phyloP scores from a whole-genome alignment of 495 filamentous ascomycete species.

The Hyaloscypha bicolor region DNA sequence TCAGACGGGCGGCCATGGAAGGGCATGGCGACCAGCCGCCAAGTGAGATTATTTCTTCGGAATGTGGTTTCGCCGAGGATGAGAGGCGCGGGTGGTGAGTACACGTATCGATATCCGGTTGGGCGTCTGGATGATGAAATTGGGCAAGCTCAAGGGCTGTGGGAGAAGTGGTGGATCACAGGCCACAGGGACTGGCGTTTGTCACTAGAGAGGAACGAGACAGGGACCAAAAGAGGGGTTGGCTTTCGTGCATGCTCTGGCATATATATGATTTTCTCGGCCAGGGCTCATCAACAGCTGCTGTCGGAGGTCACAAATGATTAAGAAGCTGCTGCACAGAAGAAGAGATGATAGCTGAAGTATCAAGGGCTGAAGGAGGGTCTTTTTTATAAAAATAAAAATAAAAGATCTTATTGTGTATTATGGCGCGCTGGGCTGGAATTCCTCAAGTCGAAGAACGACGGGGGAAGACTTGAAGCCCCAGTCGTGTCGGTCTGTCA shows the following conservation, averaged over 20 bases:
- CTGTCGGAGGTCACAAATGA: not conserved
- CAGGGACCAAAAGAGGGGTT: not conserved
- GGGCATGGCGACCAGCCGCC: conserved; percentile 9
- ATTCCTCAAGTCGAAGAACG: not conserved
- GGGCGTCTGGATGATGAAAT: not conserved
- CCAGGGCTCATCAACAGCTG: not conserved
- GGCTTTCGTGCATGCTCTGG: not conserved
- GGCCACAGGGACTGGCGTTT: not conserved
- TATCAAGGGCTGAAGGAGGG: not conserved
- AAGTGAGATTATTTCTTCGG: conserved; percentile 7
- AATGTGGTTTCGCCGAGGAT: not conserved
- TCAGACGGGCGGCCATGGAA: conserved; percentile 10
- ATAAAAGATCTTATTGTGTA: not conserved
- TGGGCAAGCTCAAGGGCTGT: conserved; percentile 5
- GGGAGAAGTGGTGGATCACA: not conserved
- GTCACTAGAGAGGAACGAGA: conserved; percentile 13
- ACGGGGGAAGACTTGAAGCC: not conserved
- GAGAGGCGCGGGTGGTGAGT: not conserved
- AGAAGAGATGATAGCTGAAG: not conserved
- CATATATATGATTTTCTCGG: not conserved
- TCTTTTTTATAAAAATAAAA: too few relatives aligned
- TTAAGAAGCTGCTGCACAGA: not conserved
- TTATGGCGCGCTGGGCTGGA: not conserved
- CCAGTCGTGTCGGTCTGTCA: not conserved
- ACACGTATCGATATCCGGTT: conserved; percentile 1